Evolutionary conservation across 352 stramenopile species (phyloP), one percentile per base, ranked within the genome.

Genomic region (Pythium aristosporum): DNA sequence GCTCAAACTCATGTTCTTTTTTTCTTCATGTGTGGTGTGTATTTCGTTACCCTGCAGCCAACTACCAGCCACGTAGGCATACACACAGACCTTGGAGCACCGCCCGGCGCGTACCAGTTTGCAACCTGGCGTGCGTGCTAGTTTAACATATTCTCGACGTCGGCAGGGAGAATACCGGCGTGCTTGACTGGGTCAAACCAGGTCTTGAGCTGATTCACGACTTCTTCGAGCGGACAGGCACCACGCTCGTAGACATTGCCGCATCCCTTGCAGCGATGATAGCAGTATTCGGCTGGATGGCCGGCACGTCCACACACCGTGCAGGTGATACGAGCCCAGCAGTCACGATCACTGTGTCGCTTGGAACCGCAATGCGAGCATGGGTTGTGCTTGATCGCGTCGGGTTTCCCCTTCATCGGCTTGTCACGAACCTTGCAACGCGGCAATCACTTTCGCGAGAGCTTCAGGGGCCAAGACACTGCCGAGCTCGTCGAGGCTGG

Each of bases 61-160:
- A n/a, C 32, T 23, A 30, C n/a, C 55, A 11, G n/a, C n/a, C n/a
- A 61, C 28, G 41, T n/a, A 46, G 0, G 58, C 58, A 18, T 58
- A 63, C 30, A 63, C 47, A 12, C 44, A 52, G 20, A 65, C 15
- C 8, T 60, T 15, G 57, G 58, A 16, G 52, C 0, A 51, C 18
- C 58, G 58, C 58, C 32, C 58, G 58, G 34, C 58, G 48, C 58
- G 58, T 65, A 44, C 13, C 49, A 52, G 47, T 37, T 16, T 36
- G 47, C 4, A 1, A 20, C 25, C 58, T 52, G 41, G 20, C 48
- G 37, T 20, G 57, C 46, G 57, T 21, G 23, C 16, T 58, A 65
- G 58, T 58, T 65, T 65, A 65, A 65, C 34, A 16, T 42, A 47
- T 65, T 65, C 58, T 65, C 58, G 8, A 65, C 5, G 0, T 18